Percentiles rank a stretch among this genome's conserved stretches.
phyloP scores from a whole-genome alignment of 2,329 filamentous ascomycete genomes.

The Epichloe typhina region DNA sequence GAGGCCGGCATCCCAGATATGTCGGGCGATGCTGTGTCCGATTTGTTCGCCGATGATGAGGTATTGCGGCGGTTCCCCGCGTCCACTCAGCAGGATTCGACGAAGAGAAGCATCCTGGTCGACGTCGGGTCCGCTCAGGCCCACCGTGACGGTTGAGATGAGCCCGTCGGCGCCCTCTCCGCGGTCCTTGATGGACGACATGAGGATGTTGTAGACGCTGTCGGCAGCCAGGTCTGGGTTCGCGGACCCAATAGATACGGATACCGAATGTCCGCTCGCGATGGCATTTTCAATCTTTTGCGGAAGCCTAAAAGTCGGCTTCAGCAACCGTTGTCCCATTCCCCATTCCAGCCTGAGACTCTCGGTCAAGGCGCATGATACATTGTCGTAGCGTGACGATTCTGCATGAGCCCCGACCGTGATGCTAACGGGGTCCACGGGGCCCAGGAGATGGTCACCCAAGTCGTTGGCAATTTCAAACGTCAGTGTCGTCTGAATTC shows the following conservation, averaged over 20 bases:
- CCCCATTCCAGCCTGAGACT: slow-evolving; percentile 18
- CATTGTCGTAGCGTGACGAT: slow-evolving; percentile 8
- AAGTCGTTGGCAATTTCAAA: slow-evolving; percentile 45
- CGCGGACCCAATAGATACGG: slow-evolving; percentile 16
- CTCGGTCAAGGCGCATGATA: slow-evolving; percentile 13
- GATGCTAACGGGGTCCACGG: slow-evolving; percentile 30
- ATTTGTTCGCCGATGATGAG: slow-evolving; percentile 41
- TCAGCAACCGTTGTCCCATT: slow-evolving; percentile 27
- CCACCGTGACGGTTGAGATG: slow-evolving; percentile 31
- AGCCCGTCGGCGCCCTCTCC: slow-evolving; percentile 18
- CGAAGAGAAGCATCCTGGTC: slow-evolving; percentile 17
- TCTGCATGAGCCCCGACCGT: slow-evolving; percentile 20
- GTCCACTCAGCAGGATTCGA: slow-evolving; percentile 16
- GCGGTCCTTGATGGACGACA: slow-evolving; percentile 9
- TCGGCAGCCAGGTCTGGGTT: slow-evolving; percentile 14
- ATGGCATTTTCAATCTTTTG: slow-evolving; percentile 14
- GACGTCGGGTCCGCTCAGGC: slow-evolving; percentile 14
- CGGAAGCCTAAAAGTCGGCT: slow-evolving; percentile 19
- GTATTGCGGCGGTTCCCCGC: slow-evolving; percentile 11
- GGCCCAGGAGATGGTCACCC: slow-evolving; percentile 40
- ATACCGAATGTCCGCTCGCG: slow-evolving; percentile 12
- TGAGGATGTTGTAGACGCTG: slow-evolving; percentile 14
- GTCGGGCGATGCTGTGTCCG: slow-evolving; percentile 45
- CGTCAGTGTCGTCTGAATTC: slow-evolving; percentile 27
- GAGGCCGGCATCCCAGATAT: slow-evolving; percentile 46